phyloP scores from a whole-genome alignment of 345 rosid species.

The Eucalyptus coolabah region DNA sequence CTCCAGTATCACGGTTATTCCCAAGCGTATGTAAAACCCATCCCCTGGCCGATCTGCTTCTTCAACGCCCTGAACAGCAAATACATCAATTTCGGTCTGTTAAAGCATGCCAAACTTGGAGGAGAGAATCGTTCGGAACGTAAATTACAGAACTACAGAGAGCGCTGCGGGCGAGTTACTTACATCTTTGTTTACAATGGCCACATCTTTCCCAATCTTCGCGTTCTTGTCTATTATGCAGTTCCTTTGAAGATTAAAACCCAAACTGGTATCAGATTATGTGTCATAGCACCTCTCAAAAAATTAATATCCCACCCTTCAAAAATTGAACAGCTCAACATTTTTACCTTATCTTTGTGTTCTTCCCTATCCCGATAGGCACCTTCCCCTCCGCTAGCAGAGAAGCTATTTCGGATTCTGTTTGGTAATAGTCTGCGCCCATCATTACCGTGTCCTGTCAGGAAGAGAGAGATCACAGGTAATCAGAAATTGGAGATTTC shows the following conservation, averaged over 20 bases:
- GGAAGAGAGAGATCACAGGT: not conserved
- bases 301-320: not conserved
- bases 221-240: slow-evolving; percentile 95
- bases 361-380: slow-evolving; percentile 76
- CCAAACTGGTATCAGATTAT: not conserved
- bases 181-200: slow-evolving; percentile 71
- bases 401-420: slow-evolving; percentile 88
- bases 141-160: not conserved
- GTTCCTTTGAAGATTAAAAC: slow-evolving; percentile 25
- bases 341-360: slow-evolving; percentile 67
- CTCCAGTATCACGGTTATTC: slow-evolving; percentile 60
- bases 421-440: slow-evolving; percentile 91
- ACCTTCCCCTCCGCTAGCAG: slow-evolving; percentile 77
- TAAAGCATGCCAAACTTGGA: not conserved
- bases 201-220: slow-evolving; percentile 77
- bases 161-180: not conserved
- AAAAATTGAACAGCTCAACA: not conserved
- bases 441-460: slow-evolving; percentile 76
- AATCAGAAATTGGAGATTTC: not conserved
- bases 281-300: not conserved
- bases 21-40: slow-evolving; percentile 78
- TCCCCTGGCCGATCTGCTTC: slow-evolving; percentile 76
- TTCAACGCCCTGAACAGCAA: slow-evolving; percentile 45
- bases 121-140: not conserved
- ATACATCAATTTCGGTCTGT: not conserved